Evolutionary conservation across 2,329 filamentous ascomycete species (phyloP), one percentile per base, ranked within the genome.

Genomic region (Aspergillus latus): DNA sequence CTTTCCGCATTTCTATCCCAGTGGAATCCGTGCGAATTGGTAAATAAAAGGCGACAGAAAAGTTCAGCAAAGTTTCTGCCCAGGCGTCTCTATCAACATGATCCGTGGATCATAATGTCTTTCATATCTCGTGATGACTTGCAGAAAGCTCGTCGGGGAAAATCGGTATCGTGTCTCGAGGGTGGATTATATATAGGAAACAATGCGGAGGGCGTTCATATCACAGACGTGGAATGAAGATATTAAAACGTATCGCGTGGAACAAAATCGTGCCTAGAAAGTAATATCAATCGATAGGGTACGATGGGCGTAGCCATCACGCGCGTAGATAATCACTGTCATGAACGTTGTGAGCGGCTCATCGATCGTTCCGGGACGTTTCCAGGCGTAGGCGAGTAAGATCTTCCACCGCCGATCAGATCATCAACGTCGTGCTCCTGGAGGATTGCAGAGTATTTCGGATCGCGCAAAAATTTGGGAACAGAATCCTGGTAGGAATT

Each of bases 401-500:
- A 71, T 43, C 76, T 70, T 44, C 72, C 65, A 21, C 66, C 68
- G 28, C 68, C 68, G 54, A 73, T 67, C 32, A 77, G 66, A 52
- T 87, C 84, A 54, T 87, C 84, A 54, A 86, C 78, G 52, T 83
- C 81, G 60, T 83, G 81, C 62, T 85, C 84, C 56, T 82, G 81
- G 48, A 87, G 76, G 59, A 85, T 78, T 3, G 76, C 71, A 16
- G 80, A 78, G 65, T 86, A 86, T 68, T 84, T 84, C 34, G 83
- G 81, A 62, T 86, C 83, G 60, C 84, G 82, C 61, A 84, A 76
- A 70, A 87, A 87, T 64, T 87, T 87, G 29, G 84, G 84, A 11
- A 87, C 82, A 10, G 84, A 87, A 70, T 87, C 84, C 83, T 86
- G 60, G 42, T 26, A 26, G 39, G 32, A 1, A 47, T 66, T 62